A percentile compares a stretch with the other conserved stretches of the same genome.
phyloP scores from a whole-genome alignment of 2,329 filamentous ascomycete genomes.

The Neonectria faginata region DNA sequence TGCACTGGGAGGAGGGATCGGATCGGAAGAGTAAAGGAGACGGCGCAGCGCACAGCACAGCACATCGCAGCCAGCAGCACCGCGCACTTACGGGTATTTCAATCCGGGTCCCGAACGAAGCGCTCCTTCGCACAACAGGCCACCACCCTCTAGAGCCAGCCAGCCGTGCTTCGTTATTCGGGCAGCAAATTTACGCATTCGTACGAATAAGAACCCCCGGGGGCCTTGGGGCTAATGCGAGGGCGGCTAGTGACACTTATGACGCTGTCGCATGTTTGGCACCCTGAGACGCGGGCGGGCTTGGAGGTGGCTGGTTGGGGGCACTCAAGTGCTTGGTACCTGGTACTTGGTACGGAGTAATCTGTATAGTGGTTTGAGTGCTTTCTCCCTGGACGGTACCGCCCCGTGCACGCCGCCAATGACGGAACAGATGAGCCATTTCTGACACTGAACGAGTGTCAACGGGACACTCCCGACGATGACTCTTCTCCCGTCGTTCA shows the following conservation, averaged over 20 bases:
- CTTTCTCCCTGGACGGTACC: not conserved
- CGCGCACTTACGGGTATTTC: no score
- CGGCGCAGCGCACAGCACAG: not conserved
- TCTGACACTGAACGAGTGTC: conserved; percentile 16
- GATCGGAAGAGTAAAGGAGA: not conserved
- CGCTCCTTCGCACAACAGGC: conserved; percentile 32
- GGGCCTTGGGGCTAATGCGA: conserved; percentile 22
- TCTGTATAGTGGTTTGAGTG: not conserved
- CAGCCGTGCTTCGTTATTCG: not conserved
- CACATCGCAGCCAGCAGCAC: not conserved
- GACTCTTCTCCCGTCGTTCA: conserved; percentile 15
- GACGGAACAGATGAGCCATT: conserved; percentile 14
- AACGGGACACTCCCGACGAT: not conserved
- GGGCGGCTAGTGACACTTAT: conserved; percentile 31
- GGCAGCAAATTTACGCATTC: conserved; percentile 24
- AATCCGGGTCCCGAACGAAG: not conserved
- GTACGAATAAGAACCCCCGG: conserved; percentile 19
- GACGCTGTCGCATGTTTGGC: conserved; percentile 33
- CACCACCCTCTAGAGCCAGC: not conserved
- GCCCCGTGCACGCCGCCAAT: conserved; percentile 14
- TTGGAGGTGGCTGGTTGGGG: conserved; percentile 38
- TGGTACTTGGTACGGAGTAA: not conserved
- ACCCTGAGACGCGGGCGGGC: conserved; percentile 33
- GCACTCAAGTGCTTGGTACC: not conserved
- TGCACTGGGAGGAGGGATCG: not conserved